phyloP scores from a whole-genome alignment of 2,329 filamentous ascomycete genomes.

The Cercospora beticola region DNA sequence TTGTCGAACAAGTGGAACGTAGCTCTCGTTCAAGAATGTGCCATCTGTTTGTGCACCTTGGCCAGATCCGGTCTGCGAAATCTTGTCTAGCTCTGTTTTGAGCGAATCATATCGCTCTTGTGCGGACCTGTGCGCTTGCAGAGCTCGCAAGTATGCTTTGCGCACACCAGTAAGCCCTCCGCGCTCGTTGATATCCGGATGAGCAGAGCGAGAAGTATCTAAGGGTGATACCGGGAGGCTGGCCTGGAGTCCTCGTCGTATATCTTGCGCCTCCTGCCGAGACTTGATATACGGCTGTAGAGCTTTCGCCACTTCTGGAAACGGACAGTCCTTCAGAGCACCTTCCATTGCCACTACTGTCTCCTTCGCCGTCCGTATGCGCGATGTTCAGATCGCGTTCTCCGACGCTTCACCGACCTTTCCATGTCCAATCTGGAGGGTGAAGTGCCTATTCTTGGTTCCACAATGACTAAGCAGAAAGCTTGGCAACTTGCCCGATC shows the following conservation, averaged over 20 bases:
- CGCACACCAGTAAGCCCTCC: slow-evolving; percentile 31
- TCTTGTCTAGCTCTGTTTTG: slow-evolving; percentile 31
- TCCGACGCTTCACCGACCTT: background rate
- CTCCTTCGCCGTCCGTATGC: background rate
- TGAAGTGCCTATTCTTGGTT: slow-evolving; percentile 6
- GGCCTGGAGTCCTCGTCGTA: slow-evolving; percentile 32
- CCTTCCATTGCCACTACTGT: background rate
- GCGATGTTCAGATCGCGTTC: background rate
- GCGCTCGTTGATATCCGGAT: slow-evolving; percentile 14
- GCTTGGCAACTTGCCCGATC: background rate
- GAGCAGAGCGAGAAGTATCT: slow-evolving; percentile 9
- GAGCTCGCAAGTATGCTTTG: slow-evolving; percentile 34
- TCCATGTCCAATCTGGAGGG: background rate
- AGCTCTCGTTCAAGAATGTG: slow-evolving; percentile 22
- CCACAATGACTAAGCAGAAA: background rate
- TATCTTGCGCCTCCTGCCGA: slow-evolving; percentile 30
- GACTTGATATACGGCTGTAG: slow-evolving; percentile 36
- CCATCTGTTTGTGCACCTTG: background rate
- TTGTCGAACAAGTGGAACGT: slow-evolving; percentile 31
- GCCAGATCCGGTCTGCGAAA: slow-evolving; percentile 9
- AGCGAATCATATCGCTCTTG: slow-evolving; percentile 33
- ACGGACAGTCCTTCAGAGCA: slow-evolving; percentile 22
- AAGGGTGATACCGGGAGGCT: slow-evolving; percentile 27
- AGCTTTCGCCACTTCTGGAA: slow-evolving; percentile 34
- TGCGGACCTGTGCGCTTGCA: slow-evolving; percentile 33